phyloP scores from a whole-genome alignment of 164 flowering plant species.

The Brasenia schreberi region DNA sequence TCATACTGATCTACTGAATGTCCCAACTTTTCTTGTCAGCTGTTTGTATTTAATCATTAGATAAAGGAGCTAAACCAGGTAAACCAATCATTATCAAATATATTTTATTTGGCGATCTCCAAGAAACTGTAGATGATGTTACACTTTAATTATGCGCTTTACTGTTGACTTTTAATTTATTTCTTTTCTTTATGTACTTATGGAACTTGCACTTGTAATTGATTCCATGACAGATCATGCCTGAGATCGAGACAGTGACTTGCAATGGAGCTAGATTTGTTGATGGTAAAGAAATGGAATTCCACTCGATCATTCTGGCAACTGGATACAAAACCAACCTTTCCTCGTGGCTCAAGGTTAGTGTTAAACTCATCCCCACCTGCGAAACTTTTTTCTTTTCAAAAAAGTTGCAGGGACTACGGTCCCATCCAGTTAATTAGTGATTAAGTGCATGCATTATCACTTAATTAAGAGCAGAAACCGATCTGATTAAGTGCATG shows the following conservation, averaged over 20 bases:
- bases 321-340: slow-evolving; percentile 80
- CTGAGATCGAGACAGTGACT: slow-evolving; percentile 40
- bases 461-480: background rate
- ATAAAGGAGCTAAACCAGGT: background rate
- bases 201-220: background rate
- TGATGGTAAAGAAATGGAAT: slow-evolving; percentile 32
- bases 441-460: background rate
- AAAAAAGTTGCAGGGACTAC: no score
- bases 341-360: slow-evolving; percentile 74
- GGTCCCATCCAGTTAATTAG: background rate
- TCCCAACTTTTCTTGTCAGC: background rate
- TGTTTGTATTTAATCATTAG: background rate
- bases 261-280: slow-evolving; percentile 31
- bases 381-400: background rate
- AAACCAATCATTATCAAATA: background rate
- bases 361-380: slow-evolving; percentile 3
- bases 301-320: slow-evolving; percentile 53
- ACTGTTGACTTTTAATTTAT: background rate
- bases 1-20: background rate
- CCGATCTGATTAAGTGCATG: background rate
- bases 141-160: background rate
- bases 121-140: background rate
- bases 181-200: background rate
- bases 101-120: background rate
- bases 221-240: slow-evolving; percentile 13